Evolutionary conservation across 495 filamentous ascomycete species (phyloP), one percentile per base, ranked within the genome.

Genomic region (Penicillium turbatum): DNA sequence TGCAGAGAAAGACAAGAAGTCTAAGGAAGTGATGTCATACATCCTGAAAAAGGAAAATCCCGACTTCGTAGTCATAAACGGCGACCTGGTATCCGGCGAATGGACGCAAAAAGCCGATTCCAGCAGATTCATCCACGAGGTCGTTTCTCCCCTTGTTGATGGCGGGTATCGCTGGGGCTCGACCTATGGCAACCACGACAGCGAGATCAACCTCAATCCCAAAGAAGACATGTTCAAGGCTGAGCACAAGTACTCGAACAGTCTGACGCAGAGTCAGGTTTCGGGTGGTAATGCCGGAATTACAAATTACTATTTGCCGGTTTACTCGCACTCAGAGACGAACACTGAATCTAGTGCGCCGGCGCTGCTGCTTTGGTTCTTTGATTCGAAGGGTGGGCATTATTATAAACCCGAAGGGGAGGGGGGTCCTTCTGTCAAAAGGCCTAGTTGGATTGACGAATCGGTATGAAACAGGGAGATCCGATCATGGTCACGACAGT

Each of bases 161-260:
- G 72, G 72, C 4, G 67, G 71, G 5, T 60, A 85, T 0, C 69
- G 71, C 1, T 90, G 85, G 85, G 84, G 84, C 0, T 83, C 79
- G 3, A 83, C 85, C 0, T 90, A 90, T 53, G 87, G 87, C 1
- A 91, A 90, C 61, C 87, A 90, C 52, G 87, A 90, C 57, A 79
- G 74, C 48, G 69, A 83, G 27, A 78, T 62, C 60, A 87, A 86
- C 54, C 68, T 86, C 26, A 81, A 80, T 0, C 73, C 81, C 2
- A 37, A 36, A 30, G 43, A 66, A 36, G 70, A 66, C 12, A 74
- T 90, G 16, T 77, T 83, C 31, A 65, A 67, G 0, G 72, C 79
- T 12, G 86, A 89, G 63, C 67, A 66, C 21, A 58, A 47, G 9
- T 86, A 80, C 55, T 27, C 56, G 2, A 80, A 82, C 50, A 71